Percentiles rank a stretch among this genome's conserved stretches.
phyloP scores from a whole-genome alignment of 805 yeast genomes.

The Metschnikowia matae region DNA sequence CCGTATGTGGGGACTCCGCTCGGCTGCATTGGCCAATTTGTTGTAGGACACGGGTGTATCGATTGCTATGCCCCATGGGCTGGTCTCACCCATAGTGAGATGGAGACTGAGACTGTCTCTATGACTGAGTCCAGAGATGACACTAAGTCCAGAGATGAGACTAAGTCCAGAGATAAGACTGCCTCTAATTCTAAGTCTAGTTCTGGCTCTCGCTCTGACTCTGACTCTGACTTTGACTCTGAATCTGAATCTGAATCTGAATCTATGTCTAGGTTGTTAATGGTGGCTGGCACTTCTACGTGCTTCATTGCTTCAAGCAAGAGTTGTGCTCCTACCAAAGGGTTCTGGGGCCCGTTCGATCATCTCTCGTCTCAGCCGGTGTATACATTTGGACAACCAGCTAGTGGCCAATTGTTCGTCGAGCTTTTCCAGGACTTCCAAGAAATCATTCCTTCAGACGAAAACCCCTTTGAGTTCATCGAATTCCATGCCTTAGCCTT shows the following conservation, averaged over 20 bases:
- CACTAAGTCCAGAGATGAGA: no score
- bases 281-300: slow-evolving; percentile 63
- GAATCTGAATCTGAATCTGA: no score
- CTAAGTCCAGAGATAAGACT: no score
- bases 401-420: slow-evolving; percentile 53
- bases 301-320: slow-evolving; percentile 38
- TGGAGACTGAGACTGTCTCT: no score
- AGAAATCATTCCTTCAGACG: slow-evolving; percentile 1
- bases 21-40: slow-evolving; percentile 15
- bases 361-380: slow-evolving; percentile 30
- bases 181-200: no score
- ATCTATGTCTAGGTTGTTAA: slow-evolving; percentile 24
- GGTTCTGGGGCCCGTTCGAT: slow-evolving; percentile 61
- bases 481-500: slow-evolving; percentile 21
- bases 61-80: slow-evolving; percentile 53
- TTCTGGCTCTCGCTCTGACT: no score
- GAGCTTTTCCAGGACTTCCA: slow-evolving; percentile 37
- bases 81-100: slow-evolving; percentile 9
- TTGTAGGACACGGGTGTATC: slow-evolving; percentile 47
- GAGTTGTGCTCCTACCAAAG: slow-evolving; percentile 31
- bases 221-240: no score
- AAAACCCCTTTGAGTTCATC: slow-evolving; percentile 14
- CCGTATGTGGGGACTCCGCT: slow-evolving; percentile 19
- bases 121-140: no score
- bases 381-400: slow-evolving; percentile 56